Percentiles rank a stretch among this genome's conserved stretches.
phyloP scores from a whole-genome alignment of 106 monocot species.

The Platanthera zijinensis region DNA sequence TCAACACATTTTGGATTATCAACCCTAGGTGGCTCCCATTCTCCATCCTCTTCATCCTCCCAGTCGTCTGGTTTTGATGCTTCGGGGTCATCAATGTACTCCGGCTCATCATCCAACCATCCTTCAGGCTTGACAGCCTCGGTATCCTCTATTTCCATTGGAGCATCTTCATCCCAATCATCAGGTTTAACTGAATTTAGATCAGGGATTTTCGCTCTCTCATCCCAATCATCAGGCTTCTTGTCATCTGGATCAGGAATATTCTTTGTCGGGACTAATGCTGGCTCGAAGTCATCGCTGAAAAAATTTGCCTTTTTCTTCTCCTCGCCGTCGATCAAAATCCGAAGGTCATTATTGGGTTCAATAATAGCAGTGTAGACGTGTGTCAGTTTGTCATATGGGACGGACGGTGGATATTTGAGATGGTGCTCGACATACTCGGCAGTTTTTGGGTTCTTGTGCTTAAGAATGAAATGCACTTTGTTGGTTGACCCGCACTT shows the following conservation, averaged over 20 bases:
- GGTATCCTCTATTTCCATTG: constrained; percentile 67
- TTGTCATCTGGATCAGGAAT: constrained; percentile 85
- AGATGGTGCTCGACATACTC: constrained; percentile 56
- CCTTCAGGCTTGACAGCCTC: constrained; percentile 79
- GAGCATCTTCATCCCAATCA: constrained; percentile 93
- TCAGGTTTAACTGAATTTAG: constrained; percentile 75
- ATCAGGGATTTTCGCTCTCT: constrained; percentile 70
- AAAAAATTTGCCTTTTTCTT: constrained; percentile 70
- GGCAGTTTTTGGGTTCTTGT: constrained; percentile 54
- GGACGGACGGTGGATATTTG: constrained; percentile 47
- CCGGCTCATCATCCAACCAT: constrained; percentile 89
- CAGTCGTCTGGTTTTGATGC: constrained; percentile 59
- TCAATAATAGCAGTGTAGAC: constrained; percentile 78
- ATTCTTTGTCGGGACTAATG: constrained; percentile 59
- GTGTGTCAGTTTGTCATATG: constrained; percentile 52
- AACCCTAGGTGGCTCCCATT: constrained; percentile 71
- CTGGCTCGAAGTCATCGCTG: constrained; percentile 70
- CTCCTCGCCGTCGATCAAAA: constrained; percentile 80
- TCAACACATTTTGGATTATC: constrained; percentile 70
- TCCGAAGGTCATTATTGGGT: constrained; percentile 52
- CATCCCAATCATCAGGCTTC: constrained; percentile 94
- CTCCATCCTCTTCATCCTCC: constrained; percentile 68
- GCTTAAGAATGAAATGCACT: constrained; percentile 59
- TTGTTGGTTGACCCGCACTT: constrained; percentile 62
- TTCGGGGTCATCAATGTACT: constrained; percentile 74